These are phyloP conservation scores for Nemophila menziesii DNA, from an alignment of 257 asterid genomes.

Conservation along the genomic window DNA sequence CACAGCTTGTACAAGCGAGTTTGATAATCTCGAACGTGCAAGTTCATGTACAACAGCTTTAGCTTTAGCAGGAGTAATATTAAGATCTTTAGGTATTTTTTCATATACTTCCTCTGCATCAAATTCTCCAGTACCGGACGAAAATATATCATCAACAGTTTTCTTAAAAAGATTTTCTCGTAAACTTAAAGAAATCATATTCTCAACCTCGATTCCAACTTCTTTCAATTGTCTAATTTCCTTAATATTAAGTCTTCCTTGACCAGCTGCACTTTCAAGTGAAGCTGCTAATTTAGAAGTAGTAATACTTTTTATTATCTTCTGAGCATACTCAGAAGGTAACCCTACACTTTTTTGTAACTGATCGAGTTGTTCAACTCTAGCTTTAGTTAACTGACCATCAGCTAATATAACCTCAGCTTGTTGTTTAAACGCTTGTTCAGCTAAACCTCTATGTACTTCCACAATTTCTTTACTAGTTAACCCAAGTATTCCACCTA, in stretches of 20 bases:
- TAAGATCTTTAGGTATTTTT: conserved; percentile 79
- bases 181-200: conserved; percentile 65
- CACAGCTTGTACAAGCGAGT: conserved; percentile 86
- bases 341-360: conserved; percentile 75
- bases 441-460: conserved; percentile 80
- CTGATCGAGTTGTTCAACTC: conserved; percentile 63
- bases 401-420: conserved; percentile 95
- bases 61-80: conserved; percentile 53
- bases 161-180: conserved; percentile 80
- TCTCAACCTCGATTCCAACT: conserved; percentile 66
- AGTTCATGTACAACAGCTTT: conserved; percentile 54
- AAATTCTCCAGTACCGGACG: conserved; percentile 96
- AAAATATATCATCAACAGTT: conserved; percentile 56
- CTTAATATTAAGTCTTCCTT: conserved; percentile 84
- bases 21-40: conserved; percentile 57
- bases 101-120: conserved; percentile 70
- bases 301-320: conserved; percentile 67
- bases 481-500: conserved; percentile 79
- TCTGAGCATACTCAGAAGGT: conserved; percentile 74
- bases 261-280: conserved; percentile 80
- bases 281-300: conserved; percentile 72
- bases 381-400: conserved; percentile 72
- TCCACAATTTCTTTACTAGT: conserved; percentile 63
- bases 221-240: conserved; percentile 81
- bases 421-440: conserved; percentile 77